These are phyloP conservation scores for Fusarium praegraminearum DNA, from an alignment of 2,329 filamentous ascomycete species.

Conservation along the genomic window DNA sequence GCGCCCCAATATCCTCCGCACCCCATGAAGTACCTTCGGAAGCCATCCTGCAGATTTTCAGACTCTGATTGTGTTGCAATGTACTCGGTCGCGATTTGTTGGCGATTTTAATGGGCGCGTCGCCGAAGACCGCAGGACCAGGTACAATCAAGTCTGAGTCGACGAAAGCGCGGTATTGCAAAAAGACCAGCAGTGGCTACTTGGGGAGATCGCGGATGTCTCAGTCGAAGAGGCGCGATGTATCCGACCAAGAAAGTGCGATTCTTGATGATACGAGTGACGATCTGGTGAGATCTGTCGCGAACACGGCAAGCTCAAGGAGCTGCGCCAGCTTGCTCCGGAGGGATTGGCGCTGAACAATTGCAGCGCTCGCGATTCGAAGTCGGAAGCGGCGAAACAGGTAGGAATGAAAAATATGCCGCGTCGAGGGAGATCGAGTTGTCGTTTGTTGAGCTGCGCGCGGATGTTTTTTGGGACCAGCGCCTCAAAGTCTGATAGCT, in stretches of 20 bases:
- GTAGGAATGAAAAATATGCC: not conserved
- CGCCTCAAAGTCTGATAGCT: slow-evolving; percentile 40
- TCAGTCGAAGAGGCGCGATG: slow-evolving; percentile 16
- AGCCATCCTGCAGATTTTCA: slow-evolving; percentile 50
- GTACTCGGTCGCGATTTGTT: slow-evolving; percentile 21
- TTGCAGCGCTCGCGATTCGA: slow-evolving; percentile 3
- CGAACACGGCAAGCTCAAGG: slow-evolving; percentile 33
- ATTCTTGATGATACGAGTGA: slow-evolving; percentile 25
- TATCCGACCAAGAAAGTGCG: slow-evolving; percentile 1
- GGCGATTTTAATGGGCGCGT: slow-evolving; percentile 26
- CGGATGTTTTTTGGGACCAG: slow-evolving; percentile 31
- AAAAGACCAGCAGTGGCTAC: not conserved
- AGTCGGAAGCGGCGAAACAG: slow-evolving; percentile 7
- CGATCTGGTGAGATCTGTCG: slow-evolving; percentile 31
- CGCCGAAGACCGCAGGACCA: slow-evolving; percentile 16
- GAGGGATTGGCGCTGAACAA: slow-evolving; percentile 7
- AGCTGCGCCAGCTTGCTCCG: slow-evolving; percentile 35
- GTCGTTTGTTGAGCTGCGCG: slow-evolving; percentile 31
- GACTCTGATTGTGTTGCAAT: slow-evolving; percentile 4
- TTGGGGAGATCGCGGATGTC: not conserved
- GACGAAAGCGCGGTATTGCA: not conserved
- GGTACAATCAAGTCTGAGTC: slow-evolving; percentile 15
- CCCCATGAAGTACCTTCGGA: slow-evolving; percentile 62
- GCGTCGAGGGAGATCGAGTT: slow-evolving; percentile 7
- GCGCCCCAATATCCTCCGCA: slow-evolving; percentile 65